Conservation (phyloP, 208 protist species). For the Crithidia mellificae region DNA sequence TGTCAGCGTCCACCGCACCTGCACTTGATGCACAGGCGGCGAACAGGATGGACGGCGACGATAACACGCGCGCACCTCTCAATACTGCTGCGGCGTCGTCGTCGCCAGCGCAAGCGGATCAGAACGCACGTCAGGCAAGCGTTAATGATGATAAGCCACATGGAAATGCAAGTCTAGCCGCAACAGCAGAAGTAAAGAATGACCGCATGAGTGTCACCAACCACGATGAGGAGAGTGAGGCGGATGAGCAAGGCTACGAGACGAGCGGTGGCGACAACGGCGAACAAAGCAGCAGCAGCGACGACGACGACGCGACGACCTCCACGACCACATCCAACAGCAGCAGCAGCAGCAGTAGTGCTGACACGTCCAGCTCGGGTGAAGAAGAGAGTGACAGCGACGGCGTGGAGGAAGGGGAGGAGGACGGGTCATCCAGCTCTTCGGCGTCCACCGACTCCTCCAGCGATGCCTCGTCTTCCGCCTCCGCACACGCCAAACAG, state of each 20-base stretch:
- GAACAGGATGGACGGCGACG: too few species aligned
- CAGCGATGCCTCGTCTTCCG: too few species aligned
- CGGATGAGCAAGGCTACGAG: slow-evolving; percentile 21
- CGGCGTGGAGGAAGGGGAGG: not conserved
- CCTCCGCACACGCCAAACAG: too few species aligned
- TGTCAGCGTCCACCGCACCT: too few species aligned
- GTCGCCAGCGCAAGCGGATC: too few species aligned
- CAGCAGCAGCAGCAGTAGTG: not conserved
- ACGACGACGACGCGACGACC: not conserved
- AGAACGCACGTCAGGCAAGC: too few species aligned
- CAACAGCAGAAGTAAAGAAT: not conserved
- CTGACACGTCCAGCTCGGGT: not conserved
- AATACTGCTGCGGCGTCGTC: too few species aligned
- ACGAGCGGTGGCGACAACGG: slow-evolving; percentile 9
- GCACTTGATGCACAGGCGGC: too few species aligned
- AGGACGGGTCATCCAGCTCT: not conserved
- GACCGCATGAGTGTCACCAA: not conserved
- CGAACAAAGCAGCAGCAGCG: not conserved
- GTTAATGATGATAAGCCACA: too few species aligned
- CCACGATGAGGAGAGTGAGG: slow-evolving; percentile 3
- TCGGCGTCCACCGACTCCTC: not conserved
- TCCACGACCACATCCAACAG: not conserved
- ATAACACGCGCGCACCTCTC: too few species aligned
- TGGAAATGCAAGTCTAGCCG: not conserved
- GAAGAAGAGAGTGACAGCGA: too few species aligned